Evolutionary conservation across 2,329 filamentous ascomycete genomes (phyloP), one percentile per base, ranked within the genome.

Genomic region (Ustulina deusta): DNA sequence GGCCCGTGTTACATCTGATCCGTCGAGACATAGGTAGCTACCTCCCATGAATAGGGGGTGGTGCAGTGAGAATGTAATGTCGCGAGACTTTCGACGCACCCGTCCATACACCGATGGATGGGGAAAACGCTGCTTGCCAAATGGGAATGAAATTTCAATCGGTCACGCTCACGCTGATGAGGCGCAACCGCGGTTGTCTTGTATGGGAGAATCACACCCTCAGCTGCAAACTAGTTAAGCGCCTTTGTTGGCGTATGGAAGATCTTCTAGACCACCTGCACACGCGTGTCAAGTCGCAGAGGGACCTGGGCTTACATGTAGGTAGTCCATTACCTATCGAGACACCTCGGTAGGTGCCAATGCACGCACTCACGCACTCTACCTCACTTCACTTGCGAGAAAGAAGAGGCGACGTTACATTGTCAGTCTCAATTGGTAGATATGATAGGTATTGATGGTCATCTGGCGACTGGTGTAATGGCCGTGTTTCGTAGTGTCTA

Each of bases 401-500:
- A 63, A 51, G 46, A 60, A 44, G 56, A 71, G 66, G 51, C 66
- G 70, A 69, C 69, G 69, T 72, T 71, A 69, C 69, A 68, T 68
- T 54, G 29, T 34, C 27, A 29, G 29, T 44, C 62, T 54, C 34
- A 17, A 62, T 46, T 52, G 22, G 62, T 44, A 61, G 48, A n/a
- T 38, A 34, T 48, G 52, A 17, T 48, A 49, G 20, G 13, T 54
- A 52, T 52, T 20, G n/a, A 13, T 22, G 20, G 42, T 46, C 42
- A 46, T 22, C 20, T 46, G 42, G 42, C 20, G 20, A 11, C 20
- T 46, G 3, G 42, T 46, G 20, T 46, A 25, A 20, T 46, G 1
- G 29, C 42, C 9, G 42, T 5, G 42, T 25, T 46, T 46, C 20
- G 42, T 46, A 25, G n/a, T 13, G n/a, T n/a, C n/a, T n/a, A n/a